Base-by-base conservation (phyloP, 768 basidiomycete species). In the Leccinum pellstonianum region DNA sequence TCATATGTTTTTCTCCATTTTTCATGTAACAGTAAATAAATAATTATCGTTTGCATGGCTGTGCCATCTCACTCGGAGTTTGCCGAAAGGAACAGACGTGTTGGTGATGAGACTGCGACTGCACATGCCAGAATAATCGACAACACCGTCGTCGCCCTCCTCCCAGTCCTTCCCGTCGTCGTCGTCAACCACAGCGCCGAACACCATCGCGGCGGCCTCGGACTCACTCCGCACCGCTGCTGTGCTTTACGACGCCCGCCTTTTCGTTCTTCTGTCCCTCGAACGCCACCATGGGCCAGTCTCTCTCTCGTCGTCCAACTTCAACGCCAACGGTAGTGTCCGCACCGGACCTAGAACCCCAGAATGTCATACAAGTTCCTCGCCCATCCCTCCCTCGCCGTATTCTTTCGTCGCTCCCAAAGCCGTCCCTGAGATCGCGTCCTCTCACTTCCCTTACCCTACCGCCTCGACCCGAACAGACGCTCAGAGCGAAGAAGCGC, bases 401-500 rank as follows among this genome's bases (percentile, higher is more conserved):
- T 54, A 66, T 81, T 48, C 51, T 73, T 68, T 59, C 77, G 59
- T 62, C 66, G 64, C 41, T 74, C 68, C 64, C 75, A 19, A 67
- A 64, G 58, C 65, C 68, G 1, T 62, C 66, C 27, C 43, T 68
- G 58, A 54, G 61, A 64, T 58, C 66, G 54, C 65, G 62, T 8
- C 33, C 59, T 5, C 50, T 52, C 27, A 54, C 57, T 35, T 57
- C 55, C 64, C 63, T 56, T 50, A 14, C 63, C 63, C 61, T 70
- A 58, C 67, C 69, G 33, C 61, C 55, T 37, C 63, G 52, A 57
- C 38, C 69, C 51, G 61, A 63, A 65, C 68, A 70, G 61, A 72
- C 69, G 62, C 69, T 67, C 60, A 65, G 66, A 70, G 53, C 63
- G 5, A 70, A 67, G 68, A 72, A 55, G 48, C 70, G 66, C 49